phyloP scores from a whole-genome alignment of 1,284 basidiomycete species.

The Sanguinoderma infundibulare region DNA sequence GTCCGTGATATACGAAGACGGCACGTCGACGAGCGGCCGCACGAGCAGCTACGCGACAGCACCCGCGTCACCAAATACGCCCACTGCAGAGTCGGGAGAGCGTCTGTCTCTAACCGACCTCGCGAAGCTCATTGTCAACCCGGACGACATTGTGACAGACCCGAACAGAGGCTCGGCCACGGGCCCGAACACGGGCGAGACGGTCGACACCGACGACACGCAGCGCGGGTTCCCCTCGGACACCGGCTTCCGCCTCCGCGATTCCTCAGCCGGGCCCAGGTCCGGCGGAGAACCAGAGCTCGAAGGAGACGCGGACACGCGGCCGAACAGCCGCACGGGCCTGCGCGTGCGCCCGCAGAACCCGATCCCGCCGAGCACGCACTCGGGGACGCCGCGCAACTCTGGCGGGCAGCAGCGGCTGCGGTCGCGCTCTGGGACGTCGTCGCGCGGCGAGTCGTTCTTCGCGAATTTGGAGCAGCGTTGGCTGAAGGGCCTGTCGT shows the following conservation, averaged over 20 bases:
- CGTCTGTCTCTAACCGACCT: constrained; percentile 11
- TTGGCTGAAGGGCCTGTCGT: constrained; percentile 37
- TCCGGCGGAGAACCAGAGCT: neutral
- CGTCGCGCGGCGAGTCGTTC: constrained; percentile 8
- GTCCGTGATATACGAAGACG: constrained; percentile 48
- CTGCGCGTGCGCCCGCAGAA: constrained; percentile 11
- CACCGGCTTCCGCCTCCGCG: too few species aligned
- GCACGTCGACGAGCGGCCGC: constrained; percentile 37
- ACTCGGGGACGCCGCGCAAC: constrained; percentile 9
- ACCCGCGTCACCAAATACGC: constrained; percentile 34
- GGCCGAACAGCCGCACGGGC: constrained; percentile 8
- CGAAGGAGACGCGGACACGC: neutral
- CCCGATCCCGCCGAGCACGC: constrained; percentile 8
- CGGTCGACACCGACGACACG: neutral
- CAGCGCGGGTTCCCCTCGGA: constrained; percentile 22
- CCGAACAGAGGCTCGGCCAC: constrained; percentile 16
- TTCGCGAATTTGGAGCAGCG: constrained; percentile 29
- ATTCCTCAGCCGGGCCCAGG: constrained; percentile 5
- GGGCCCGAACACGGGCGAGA: constrained; percentile 7
- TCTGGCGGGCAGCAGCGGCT: constrained; percentile 3
- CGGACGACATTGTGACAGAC: constrained; percentile 11
- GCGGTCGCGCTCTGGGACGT: constrained; percentile 4
- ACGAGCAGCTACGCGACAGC: constrained; percentile 69
- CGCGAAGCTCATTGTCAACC: constrained; percentile 6
- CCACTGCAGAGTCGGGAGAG: constrained; percentile 10